Evolutionary conservation across 2,329 filamentous ascomycete genomes (phyloP), one percentile per base, ranked within the genome.

Genomic region (Seiridium cupressi): DNA sequence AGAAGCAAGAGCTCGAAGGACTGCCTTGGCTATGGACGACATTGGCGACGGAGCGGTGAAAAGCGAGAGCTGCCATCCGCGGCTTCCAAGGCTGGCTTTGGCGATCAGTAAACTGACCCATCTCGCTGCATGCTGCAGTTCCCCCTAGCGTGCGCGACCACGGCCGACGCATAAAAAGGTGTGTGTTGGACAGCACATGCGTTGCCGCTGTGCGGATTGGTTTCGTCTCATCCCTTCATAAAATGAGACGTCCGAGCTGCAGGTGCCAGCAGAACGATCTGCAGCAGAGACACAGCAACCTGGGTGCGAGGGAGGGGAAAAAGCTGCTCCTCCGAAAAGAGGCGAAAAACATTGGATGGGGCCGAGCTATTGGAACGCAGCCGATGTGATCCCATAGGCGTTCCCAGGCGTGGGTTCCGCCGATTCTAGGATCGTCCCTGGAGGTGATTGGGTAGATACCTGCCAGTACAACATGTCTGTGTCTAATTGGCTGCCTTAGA

Each of bases 401-500:
- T 26, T 26, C 18, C 18, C 18, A 26, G 18, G 18, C 18, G 18
- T 26, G 18, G 18, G 18, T 26, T 26, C 18, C 18, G 18, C 18
- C 18, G 18, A 26, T 26, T 26, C 18, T 26, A 26, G 18, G 18
- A 26, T 26, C 18, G 18, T 26, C 18, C 18, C 18, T 26, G 18
- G 26, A 18, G 8, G 5, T 51, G n/a, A 48, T 48, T 48, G 46
- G 46, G 8, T 31, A 7, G 8, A 18, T 10, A 13, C 31, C 10
- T 36, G 26, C 26, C 32, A 7, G 34, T 35, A 36, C 51, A 44
- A 55, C 51, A 38, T 55, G 35, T 35, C 49, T 47, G 13, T 32
- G 46, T 38, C 51, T 66, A 26, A 66, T 68, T 68, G 63, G 66
- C 62, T 62, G 66, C 66, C 66, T 68, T 63, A 68, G 51, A 38